These are phyloP conservation scores for Acacia concinna DNA, from an alignment of 331 rosid species.

Conservation along the genomic window DNA sequence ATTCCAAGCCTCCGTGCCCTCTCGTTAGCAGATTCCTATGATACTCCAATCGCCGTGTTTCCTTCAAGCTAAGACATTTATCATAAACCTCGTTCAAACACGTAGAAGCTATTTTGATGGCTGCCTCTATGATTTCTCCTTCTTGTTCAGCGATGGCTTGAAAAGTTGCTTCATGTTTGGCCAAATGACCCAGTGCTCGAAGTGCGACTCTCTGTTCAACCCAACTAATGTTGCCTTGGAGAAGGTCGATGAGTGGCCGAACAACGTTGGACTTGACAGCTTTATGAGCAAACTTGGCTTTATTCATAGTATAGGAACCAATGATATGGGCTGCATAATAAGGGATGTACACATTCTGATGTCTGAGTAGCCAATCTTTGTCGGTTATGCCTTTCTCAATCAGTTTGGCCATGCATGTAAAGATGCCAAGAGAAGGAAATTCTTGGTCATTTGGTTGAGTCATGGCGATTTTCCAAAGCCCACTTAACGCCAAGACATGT, in stretches of 20 bases:
- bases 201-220: conserved; percentile 77
- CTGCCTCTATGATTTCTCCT: conserved; percentile 42
- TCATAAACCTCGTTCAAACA: conserved; percentile 48
- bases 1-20: conserved; percentile 57
- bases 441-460: conserved; percentile 55
- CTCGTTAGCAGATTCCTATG: conserved; percentile 65
- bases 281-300: conserved; percentile 44
- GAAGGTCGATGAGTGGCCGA: conserved; percentile 50
- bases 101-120: conserved; percentile 46
- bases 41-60: conserved; percentile 48
- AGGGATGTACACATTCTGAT: conserved; percentile 66
- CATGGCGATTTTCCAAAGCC: conserved; percentile 72
- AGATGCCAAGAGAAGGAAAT: conserved; percentile 68
- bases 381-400: conserved; percentile 49
- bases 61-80: conserved; percentile 42
- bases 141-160: conserved; percentile 50
- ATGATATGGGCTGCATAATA: conserved; percentile 77
- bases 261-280: conserved; percentile 58
- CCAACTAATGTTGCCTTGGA: conserved; percentile 68
- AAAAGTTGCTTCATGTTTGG: conserved; percentile 54
- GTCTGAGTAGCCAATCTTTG: conserved; percentile 52
- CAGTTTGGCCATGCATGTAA: conserved; percentile 63
- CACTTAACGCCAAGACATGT: conserved; percentile 50
- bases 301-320: conserved; percentile 70
- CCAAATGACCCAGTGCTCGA: conserved; percentile 68